These are phyloP conservation scores for Avena insularis DNA, from an alignment of 176 grass and related monocot species.

Conservation along the genomic window DNA sequence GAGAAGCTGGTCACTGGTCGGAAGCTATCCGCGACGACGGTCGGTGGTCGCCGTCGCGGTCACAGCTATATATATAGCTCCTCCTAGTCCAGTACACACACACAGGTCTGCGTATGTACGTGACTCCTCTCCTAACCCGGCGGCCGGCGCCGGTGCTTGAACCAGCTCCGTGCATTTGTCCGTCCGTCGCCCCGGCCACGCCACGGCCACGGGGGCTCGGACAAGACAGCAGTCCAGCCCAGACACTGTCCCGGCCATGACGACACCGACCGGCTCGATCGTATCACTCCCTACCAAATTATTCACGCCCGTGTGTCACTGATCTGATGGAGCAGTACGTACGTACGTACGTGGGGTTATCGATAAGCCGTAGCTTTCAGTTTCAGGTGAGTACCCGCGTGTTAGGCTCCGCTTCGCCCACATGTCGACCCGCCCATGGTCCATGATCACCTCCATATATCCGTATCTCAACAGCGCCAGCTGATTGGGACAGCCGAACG, in stretches of 20 bases:
- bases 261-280: not conserved
- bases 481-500: not conserved
- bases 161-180: not conserved
- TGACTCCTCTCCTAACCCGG: not conserved
- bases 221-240: constrained; percentile 10
- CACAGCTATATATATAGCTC: not conserved
- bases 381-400: not conserved
- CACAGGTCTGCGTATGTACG: not conserved
- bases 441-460: not conserved
- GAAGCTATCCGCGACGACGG: not conserved
- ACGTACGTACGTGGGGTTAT: not conserved
- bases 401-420: not conserved
- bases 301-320: too few species aligned
- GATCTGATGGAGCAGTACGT: too few species aligned
- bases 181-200: constrained; percentile 1
- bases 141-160: not conserved
- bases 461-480: not conserved
- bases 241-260: not conserved
- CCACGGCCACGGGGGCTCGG: not conserved
- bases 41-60: not conserved
- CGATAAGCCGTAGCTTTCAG: not conserved
- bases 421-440: not conserved
- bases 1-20: not conserved
- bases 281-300: too few species aligned
- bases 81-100: not conserved